These are phyloP conservation scores for Cerioporus squamosus DNA, from an alignment of 1,284 basidiomycete genomes.

Conservation along the genomic window DNA sequence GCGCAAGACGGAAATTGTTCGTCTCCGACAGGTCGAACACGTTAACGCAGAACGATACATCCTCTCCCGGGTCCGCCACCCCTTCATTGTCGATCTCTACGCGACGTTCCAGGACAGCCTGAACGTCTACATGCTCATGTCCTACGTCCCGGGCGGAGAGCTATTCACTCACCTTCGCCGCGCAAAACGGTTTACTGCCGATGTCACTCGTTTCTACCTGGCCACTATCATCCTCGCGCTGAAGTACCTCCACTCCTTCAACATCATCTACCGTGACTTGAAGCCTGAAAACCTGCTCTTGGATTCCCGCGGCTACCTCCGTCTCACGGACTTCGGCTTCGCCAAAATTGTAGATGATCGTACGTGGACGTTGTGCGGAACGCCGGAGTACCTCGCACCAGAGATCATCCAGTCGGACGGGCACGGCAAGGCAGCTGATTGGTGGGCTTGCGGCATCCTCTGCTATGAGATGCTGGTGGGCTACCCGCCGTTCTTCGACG, in stretches of 20 bases:
- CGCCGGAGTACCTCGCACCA: slow-evolving; percentile 95
- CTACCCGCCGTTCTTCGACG: slow-evolving; percentile 93
- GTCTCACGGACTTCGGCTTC: slow-evolving; percentile 98
- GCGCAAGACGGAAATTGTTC: slow-evolving; percentile 91
- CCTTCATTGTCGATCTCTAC: slow-evolving; percentile 87
- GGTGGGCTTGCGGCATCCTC: slow-evolving; percentile 98
- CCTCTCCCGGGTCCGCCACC: slow-evolving; percentile 83
- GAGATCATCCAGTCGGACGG: slow-evolving; percentile 97
- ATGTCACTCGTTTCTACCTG: slow-evolving; percentile 98
- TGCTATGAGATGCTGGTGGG: slow-evolving; percentile 98
- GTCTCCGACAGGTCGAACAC: slow-evolving; percentile 97
- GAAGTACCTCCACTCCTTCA: slow-evolving; percentile 96
- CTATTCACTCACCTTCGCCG: slow-evolving; percentile 93
- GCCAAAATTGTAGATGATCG: slow-evolving; percentile 98
- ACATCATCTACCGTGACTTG: slow-evolving; percentile 98
- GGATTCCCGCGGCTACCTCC: slow-evolving; percentile 94
- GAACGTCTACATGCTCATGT: slow-evolving; percentile 99
- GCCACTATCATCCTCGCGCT: slow-evolving; percentile 96
- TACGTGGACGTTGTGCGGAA: slow-evolving; percentile 99
- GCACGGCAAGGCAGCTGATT: slow-evolving; percentile 98
- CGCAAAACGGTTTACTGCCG: slow-evolving; percentile 94
- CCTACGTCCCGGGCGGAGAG: slow-evolving; percentile 97
- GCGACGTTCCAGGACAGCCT: slow-evolving; percentile 96
- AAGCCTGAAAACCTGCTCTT: slow-evolving; percentile 98
- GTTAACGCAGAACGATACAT: slow-evolving; percentile 98